Percentiles rank a stretch among this genome's conserved stretches.
These are phyloP conservation scores for Mortierella sp. DNA, from an alignment of 371 early-diverging fungal species.

Conservation along the genomic window DNA sequence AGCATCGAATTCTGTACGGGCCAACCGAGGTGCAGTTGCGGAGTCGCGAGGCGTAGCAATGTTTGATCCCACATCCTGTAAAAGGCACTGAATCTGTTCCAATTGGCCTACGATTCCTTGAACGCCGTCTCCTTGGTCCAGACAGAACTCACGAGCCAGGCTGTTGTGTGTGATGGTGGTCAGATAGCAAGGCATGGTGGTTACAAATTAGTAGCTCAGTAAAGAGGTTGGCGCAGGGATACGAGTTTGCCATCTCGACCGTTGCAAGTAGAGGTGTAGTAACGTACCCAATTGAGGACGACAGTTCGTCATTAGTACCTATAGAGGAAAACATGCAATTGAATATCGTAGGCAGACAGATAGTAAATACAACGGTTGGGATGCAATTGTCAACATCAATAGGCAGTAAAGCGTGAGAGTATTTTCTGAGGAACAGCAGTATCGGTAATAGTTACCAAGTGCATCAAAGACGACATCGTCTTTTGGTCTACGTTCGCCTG, in stretches of 20 bases:
- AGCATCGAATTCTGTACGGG: conserved; percentile 83
- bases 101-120: conserved; percentile 40
- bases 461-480: conserved; percentile 93
- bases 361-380: not conserved
- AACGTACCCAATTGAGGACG: conserved; percentile 54
- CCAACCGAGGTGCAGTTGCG: conserved; percentile 60
- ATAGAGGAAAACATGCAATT: not conserved
- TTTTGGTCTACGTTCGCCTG: conserved; percentile 91
- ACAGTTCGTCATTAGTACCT: conserved; percentile 73
- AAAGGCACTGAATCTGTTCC: conserved; percentile 88
- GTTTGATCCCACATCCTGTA: conserved; percentile 93
- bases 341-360: not conserved
- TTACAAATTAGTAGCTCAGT: not conserved
- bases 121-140: conserved; percentile 73
- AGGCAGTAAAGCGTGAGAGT: not conserved
- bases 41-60: conserved; percentile 90
- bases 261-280: not conserved
- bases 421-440: not conserved
- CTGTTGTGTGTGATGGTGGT: conserved; percentile 44
- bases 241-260: not conserved
- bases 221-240: not conserved
- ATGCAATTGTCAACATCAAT: not conserved
- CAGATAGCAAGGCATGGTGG: not conserved
- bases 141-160: conserved; percentile 79
- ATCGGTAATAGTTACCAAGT: conserved; percentile 63